Conservation (phyloP, 768 basidiomycete species). For the Tephrocybe sp. region DNA sequence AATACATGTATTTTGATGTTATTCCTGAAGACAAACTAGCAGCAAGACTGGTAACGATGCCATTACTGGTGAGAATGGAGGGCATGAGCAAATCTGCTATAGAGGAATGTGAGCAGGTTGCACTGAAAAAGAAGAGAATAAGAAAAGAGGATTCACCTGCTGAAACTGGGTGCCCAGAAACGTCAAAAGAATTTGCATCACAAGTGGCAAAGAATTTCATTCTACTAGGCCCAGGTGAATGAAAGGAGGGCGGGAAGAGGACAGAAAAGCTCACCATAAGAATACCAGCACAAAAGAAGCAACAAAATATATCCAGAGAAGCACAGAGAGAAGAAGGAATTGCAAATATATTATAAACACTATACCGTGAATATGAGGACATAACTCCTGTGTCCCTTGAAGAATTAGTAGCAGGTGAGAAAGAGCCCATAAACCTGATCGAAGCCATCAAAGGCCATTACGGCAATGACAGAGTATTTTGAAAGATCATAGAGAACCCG, state of each 20-base stretch:
- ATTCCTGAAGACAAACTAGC: background rate
- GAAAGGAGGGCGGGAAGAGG: no score
- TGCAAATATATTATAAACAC: no score
- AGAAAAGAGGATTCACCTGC: background rate
- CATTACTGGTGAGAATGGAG: slow-evolving; percentile 15
- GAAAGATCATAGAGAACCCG: background rate
- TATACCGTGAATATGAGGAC: no score
- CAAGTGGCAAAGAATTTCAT: background rate
- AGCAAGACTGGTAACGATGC: background rate
- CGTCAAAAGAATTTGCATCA: background rate
- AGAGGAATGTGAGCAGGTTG: background rate
- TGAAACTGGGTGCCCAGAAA: background rate
- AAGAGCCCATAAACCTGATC: no score
- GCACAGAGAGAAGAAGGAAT: no score
- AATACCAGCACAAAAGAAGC: no score
- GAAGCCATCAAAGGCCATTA: background rate
- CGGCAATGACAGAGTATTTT: background rate
- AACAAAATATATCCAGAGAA: no score
- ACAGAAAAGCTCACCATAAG: no score
- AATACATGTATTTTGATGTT: slow-evolving; percentile 14
- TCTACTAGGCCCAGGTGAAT: background rate
- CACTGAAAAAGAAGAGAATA: background rate
- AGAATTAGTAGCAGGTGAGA: no score
- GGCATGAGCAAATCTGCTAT: background rate
- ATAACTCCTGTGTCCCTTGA: no score